A percentile compares a stretch with the other conserved stretches of the same genome.
Conservation (phyloP, 1,139 yeast species). For the Hemisphaericaspora subhashii region DNA sequence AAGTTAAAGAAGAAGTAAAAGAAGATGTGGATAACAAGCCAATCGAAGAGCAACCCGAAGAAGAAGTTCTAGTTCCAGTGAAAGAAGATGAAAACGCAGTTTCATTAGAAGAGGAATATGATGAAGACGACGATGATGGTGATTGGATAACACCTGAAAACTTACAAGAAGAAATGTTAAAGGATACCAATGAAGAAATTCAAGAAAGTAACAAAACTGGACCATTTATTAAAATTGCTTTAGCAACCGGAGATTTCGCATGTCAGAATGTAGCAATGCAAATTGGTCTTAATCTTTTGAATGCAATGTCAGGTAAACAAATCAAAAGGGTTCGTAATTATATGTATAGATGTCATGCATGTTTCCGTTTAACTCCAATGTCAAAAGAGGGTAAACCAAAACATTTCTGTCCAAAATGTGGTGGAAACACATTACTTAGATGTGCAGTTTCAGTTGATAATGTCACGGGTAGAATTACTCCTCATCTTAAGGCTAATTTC, state of each 20-base stretch:
- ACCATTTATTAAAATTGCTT: conserved; percentile 62
- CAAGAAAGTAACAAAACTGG: conserved; percentile 32
- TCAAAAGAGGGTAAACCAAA: conserved; percentile 74
- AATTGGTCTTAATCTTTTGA: conserved; percentile 83
- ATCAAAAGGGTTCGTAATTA: conserved; percentile 85
- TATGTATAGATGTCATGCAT: conserved; percentile 96
- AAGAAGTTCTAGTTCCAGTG: conserved; percentile 8
- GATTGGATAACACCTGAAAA: conserved; percentile 97
- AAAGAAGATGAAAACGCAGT: conserved; percentile 1
- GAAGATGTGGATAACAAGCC: conserved; percentile 10
- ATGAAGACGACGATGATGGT: conserved; percentile 74
- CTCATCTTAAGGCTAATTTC: conserved; percentile 89
- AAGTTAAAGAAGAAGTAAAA: conserved; percentile 8
- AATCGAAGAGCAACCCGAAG: conserved; percentile 12
- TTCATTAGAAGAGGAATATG: conserved; percentile 42
- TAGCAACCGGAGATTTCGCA: conserved; percentile 96
- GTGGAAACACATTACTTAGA: conserved; percentile 84
- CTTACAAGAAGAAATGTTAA: conserved; percentile 63
- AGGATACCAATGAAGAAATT: conserved; percentile 54
- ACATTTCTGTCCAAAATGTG: conserved; percentile 96
- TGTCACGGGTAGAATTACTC: conserved; percentile 76
- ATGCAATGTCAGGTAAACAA: conserved; percentile 79
- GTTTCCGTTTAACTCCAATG: conserved; percentile 78
- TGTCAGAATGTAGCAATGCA: conserved; percentile 94
- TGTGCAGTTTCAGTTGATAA: conserved; percentile 88